Base-by-base conservation (phyloP, 257 asterid genomes). In the Solanum infundibuliforme region DNA sequence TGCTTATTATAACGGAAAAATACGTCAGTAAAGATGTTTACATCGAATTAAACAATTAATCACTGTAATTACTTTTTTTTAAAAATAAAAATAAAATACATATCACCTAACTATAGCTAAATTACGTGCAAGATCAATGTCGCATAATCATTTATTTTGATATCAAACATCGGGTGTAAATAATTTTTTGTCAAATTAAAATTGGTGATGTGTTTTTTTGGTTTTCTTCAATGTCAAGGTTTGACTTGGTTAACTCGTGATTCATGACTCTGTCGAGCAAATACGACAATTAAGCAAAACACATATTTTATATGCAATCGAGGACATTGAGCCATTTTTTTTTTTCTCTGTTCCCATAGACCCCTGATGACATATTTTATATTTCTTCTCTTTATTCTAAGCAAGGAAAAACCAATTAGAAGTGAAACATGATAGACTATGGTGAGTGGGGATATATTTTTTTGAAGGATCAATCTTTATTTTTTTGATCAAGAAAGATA, bases 201-300 rank as follows among this genome's bases (percentile, higher is more conserved):
- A 35, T 74, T 35, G 55, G 3, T 79, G 84, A n/a, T 18, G 5
- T 81, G 41, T 3, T 69, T 52, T 52, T 23, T 3, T 12, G 58
- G 14, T 14, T 69, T 38, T 91, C 90, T 91, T 90, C 43, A 86
- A 87, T 83, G 91, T 68, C 55, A 91, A 92, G 91, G 87, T 90
- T 88, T 93, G 91, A 89, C 91, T 84, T 82, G 83, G 13, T 38
- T 48, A 58, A 41, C 4, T 21, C 21, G 12, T 48, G 68, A 27
- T 41, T 60, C 86, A 27, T 82, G 34, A 31, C 69, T 46, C 39
- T 82, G 52, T 77, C 88, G 60, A 46, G 46, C 48, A 36, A 85
- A 86, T 74, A 73, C 83, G 83, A 85, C 83, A 84, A 10, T 46
- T 20, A 88, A 46, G 87, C 76, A 85, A 36, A 39, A 7, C 62